Conservation (phyloP, 257 asterid species). For the Echium plantagineum region DNA sequence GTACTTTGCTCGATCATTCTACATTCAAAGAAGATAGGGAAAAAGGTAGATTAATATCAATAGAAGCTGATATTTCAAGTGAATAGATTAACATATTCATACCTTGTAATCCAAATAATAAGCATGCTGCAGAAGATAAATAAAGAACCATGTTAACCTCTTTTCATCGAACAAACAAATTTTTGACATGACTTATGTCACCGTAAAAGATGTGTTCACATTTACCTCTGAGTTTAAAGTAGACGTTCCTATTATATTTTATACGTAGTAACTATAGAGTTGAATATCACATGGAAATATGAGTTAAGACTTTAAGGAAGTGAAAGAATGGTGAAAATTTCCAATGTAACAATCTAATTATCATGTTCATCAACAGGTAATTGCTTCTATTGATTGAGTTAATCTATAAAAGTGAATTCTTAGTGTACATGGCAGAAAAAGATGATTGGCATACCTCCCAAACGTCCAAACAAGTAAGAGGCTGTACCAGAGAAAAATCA, state of each 20-base stretch:
- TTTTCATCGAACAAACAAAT: not conserved
- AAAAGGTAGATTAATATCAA: not conserved
- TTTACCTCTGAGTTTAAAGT: not conserved
- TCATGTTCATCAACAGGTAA: no score
- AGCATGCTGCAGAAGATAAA: slow-evolving; percentile 31
- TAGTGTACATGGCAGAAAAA: not conserved
- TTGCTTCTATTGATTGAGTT: no score
- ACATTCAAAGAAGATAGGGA: not conserved
- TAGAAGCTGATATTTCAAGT: not conserved
- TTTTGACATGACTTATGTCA: slow-evolving; percentile 3
- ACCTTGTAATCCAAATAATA: slow-evolving; percentile 41
- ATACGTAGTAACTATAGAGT: no score
- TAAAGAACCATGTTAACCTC: not conserved
- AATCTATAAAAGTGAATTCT: no score
- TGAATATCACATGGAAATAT: no score
- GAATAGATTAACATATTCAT: slow-evolving; percentile 1
- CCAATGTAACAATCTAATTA: no score
- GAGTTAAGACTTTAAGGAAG: no score
- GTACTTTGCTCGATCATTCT: slow-evolving; percentile 29
- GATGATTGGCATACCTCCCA: slow-evolving; percentile 29
- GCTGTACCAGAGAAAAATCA: slow-evolving; percentile 19
- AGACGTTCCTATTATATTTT: not conserved
- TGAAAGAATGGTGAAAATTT: no score
- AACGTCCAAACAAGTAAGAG: slow-evolving; percentile 28
- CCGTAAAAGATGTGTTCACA: slow-evolving; percentile 16